Evolutionary conservation across 148 eudicot genomes (phyloP).

Genomic region (Cornus controversa): DNA sequence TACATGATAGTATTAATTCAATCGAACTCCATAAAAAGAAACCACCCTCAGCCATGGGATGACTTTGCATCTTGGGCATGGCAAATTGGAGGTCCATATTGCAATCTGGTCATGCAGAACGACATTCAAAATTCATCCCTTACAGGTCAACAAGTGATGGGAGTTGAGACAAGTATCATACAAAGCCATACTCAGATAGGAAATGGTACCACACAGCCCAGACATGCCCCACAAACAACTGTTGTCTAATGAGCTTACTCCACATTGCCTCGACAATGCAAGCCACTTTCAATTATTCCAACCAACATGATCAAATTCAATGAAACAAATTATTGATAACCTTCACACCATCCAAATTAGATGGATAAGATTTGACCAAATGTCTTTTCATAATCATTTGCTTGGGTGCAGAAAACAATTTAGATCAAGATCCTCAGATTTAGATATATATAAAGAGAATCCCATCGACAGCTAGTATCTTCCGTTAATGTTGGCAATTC

Average conservation of each 20-base stretch:
- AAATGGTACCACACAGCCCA: background rate
- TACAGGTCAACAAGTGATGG: background rate
- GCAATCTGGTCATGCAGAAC: too few relatives aligned
- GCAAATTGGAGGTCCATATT: background rate
- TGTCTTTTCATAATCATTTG: background rate
- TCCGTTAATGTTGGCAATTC: background rate
- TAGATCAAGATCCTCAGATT: background rate
- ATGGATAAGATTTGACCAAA: background rate
- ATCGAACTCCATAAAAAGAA: background rate
- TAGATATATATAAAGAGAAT: too few relatives aligned
- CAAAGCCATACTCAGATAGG: background rate
- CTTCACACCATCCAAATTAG: slow-evolving; percentile 7
- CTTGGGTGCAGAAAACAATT: background rate
- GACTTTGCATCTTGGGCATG: background rate
- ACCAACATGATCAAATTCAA: slow-evolving; percentile 17
- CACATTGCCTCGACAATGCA: background rate
- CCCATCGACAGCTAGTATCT: too few relatives aligned
- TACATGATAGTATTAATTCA: background rate
- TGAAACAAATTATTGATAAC: slow-evolving; percentile 11
- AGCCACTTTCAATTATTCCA: slow-evolving; percentile 14
- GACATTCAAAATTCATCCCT: background rate
- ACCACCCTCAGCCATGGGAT: background rate
- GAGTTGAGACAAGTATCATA: background rate
- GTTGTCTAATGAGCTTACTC: slow-evolving; percentile 6
- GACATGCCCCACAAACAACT: slow-evolving; percentile 19